Evolutionary conservation across 177 flowering plant species (phyloP).

Genomic region (Vitis hybrid): DNA sequence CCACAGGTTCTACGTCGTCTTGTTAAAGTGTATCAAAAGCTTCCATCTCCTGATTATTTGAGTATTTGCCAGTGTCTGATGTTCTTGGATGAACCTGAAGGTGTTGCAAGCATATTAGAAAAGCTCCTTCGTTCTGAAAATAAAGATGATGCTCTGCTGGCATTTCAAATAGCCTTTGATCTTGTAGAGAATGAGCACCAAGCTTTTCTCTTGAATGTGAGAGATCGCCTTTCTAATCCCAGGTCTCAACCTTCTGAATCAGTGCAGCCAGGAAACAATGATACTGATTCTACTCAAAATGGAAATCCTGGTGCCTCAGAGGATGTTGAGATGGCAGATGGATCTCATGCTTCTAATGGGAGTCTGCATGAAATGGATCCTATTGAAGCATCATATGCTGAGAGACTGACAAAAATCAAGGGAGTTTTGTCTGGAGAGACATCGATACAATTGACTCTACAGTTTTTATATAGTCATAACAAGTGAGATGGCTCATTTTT

Average conservation of each 20-base stretch:
- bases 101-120: constrained; percentile 71
- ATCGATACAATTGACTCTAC: constrained; percentile 79
- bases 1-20: constrained; percentile 85
- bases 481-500: constrained; percentile 45
- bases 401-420: constrained; percentile 62
- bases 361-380: constrained; percentile 45
- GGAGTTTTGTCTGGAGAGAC: constrained; percentile 87
- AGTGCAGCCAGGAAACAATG: constrained; percentile 34
- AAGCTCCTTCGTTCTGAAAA: constrained; percentile 64
- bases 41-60: constrained; percentile 79
- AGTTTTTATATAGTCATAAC: constrained; percentile 83
- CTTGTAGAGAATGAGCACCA: constrained; percentile 96
- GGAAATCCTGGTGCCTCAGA: constrained; percentile 39
- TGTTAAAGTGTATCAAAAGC: constrained; percentile 71
- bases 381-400: constrained; percentile 51
- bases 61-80: constrained; percentile 90
- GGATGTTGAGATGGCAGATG: constrained; percentile 72
- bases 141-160: constrained; percentile 83
- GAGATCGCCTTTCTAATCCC: constrained; percentile 63
- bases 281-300: constrained; percentile 39
- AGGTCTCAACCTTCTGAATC: constrained; percentile 36
- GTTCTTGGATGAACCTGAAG: constrained; percentile 86
- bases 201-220: constrained; percentile 88
- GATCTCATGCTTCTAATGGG: constrained; percentile 31
- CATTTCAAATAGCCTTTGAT: constrained; percentile 96